Evolutionary conservation across 495 filamentous ascomycete species (phyloP).

Genomic region (Opeltia flavorubescens): DNA sequence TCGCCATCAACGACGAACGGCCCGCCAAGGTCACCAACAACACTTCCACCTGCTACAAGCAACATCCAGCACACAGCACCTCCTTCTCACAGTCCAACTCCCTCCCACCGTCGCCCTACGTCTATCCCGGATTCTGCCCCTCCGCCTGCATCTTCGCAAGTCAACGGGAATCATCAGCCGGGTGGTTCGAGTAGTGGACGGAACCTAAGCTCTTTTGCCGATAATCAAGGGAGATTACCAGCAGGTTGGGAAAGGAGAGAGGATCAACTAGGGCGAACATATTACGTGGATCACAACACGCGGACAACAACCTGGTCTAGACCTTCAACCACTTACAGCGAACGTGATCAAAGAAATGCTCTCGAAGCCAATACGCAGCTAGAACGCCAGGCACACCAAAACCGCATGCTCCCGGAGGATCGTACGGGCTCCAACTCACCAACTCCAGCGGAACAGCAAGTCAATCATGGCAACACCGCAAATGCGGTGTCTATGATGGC

Average conservation of each 20-base stretch:
- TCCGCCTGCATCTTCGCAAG: constrained; percentile 27
- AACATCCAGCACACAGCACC: constrained; percentile 10
- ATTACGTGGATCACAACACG: constrained; percentile 98
- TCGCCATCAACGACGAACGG: constrained; percentile 13
- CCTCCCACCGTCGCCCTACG: constrained; percentile 24
- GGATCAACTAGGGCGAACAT: constrained; percentile 93
- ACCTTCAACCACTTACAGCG: constrained; percentile 68
- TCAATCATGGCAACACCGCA: constrained; percentile 28
- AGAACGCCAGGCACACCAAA: constrained; percentile 85
- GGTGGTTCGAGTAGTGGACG: constrained; percentile 24
- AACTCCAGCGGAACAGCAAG: constrained; percentile 42
- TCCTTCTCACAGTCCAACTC: constrained; percentile 23
- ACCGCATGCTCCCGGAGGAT: constrained; percentile 89
- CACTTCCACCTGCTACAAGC: constrained; percentile 3
- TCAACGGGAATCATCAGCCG: constrained; percentile 21
- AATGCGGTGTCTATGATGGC: constrained; percentile 74
- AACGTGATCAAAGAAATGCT: constrained; percentile 59
- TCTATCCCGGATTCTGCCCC: constrained; percentile 24
- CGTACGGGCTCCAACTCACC: constrained; percentile 89
- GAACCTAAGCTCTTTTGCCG: constrained; percentile 85
- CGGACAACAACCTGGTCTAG: constrained; percentile 91
- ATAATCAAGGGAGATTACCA: constrained; percentile 80
- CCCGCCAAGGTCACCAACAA: constrained; percentile 14
- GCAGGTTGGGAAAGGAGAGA: constrained; percentile 93
- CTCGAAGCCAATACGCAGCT: constrained; percentile 79